phyloP scores from a whole-genome alignment of 129 eudicot species.

The Dittrichia graveolens region DNA sequence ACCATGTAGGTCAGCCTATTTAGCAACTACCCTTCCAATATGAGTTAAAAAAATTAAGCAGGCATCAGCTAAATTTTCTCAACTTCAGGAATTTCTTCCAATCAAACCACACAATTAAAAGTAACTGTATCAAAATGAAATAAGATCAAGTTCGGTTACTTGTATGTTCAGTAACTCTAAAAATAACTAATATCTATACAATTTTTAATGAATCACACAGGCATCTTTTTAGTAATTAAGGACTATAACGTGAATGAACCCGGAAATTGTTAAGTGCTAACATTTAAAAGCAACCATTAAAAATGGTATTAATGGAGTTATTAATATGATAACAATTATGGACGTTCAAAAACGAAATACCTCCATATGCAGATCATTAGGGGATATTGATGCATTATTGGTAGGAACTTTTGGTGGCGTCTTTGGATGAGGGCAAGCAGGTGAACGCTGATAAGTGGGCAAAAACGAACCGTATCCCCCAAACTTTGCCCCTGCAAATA shows the following conservation, averaged over 20 bases:
- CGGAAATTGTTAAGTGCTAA: neutral
- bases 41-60: neutral
- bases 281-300: constrained; percentile 18
- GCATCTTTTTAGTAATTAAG: neutral
- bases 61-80: too few relatives aligned
- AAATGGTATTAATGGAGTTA: constrained; percentile 2
- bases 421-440: constrained; percentile 66
- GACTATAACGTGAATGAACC: neutral
- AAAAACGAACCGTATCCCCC: constrained; percentile 97
- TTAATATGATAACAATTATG: neutral
- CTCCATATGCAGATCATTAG: constrained; percentile 64
- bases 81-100: too few relatives aligned
- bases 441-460: constrained; percentile 82
- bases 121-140: constrained; percentile 1
- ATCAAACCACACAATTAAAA: too few relatives aligned
- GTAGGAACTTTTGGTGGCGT: constrained; percentile 59
- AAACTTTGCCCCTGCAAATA: constrained; percentile 80
- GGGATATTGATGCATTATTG: constrained; percentile 43
- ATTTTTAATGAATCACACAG: constrained; percentile 10
- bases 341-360: constrained; percentile 34
- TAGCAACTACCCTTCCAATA: too few relatives aligned
- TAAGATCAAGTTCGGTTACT: constrained; percentile 12
- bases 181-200: neutral
- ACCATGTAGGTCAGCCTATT: neutral
- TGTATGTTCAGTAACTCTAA: neutral